These are phyloP conservation scores for Cunninghamia lanceolata DNA, from an alignment of 75 land plant species.

Conservation along the genomic window DNA sequence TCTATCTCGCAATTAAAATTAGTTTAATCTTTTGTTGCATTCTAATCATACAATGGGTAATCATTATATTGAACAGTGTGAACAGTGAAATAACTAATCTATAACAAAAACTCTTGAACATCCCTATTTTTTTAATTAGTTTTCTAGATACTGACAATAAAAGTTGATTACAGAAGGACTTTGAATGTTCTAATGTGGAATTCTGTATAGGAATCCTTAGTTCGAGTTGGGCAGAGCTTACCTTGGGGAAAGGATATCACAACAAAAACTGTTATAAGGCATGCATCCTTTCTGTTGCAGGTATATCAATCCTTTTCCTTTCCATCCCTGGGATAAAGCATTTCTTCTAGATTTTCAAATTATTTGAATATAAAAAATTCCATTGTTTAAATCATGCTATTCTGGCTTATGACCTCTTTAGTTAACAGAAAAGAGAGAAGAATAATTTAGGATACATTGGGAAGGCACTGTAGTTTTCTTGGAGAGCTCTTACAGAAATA, in stretches of 20 bases:
- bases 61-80: neutral
- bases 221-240: conserved; percentile 7
- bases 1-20: neutral
- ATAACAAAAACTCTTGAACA: neutral
- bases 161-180: neutral
- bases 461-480: neutral
- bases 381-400: neutral
- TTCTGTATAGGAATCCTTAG: conserved; percentile 1
- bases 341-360: neutral
- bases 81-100: neutral
- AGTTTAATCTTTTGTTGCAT: neutral
- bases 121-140: neutral
- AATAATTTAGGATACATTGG: neutral
- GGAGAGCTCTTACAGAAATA: neutral
- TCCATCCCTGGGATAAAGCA: neutral
- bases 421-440: neutral
- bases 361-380: neutral
- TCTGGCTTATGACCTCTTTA: neutral
- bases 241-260: conserved; percentile 89
- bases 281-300: conserved; percentile 63
- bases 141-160: neutral
- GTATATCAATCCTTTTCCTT: neutral
- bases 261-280: conserved; percentile 44
- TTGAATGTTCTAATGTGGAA: neutral
- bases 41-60: neutral